Evolutionary conservation across 2,329 filamentous ascomycete genomes (phyloP).

Genomic region (Fusarium heterosporum): DNA sequence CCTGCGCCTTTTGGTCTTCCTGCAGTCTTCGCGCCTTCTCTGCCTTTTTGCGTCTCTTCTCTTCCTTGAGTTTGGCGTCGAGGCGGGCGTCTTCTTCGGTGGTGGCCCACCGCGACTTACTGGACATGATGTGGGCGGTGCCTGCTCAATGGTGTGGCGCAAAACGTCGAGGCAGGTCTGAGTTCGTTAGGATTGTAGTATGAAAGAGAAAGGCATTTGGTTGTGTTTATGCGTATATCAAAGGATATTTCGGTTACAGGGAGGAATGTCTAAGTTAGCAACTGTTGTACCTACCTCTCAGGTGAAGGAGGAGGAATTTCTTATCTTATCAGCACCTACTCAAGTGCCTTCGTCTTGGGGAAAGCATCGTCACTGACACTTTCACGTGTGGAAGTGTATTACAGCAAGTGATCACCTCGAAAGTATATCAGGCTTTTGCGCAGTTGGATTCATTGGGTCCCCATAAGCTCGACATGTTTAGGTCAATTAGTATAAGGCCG

Average conservation of each 20-base stretch:
- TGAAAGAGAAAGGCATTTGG: neutral
- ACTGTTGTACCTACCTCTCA: neutral
- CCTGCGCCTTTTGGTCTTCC: slow-evolving; percentile 54
- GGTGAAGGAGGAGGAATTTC: slow-evolving; percentile 17
- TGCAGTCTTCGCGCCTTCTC: slow-evolving; percentile 81
- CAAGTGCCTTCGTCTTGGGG: slow-evolving; percentile 7
- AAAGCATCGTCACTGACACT: slow-evolving; percentile 34
- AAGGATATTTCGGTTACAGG: slow-evolving; percentile 8
- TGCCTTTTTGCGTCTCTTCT: slow-evolving; percentile 85
- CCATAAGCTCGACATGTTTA: slow-evolving; percentile 31
- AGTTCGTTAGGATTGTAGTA: too few species aligned
- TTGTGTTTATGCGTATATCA: neutral
- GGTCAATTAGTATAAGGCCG: slow-evolving; percentile 25
- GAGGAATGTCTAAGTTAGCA: neutral
- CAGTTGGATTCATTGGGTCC: neutral
- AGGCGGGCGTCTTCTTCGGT: slow-evolving; percentile 83
- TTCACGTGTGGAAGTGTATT: slow-evolving; percentile 25
- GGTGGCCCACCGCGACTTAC: slow-evolving; percentile 88
- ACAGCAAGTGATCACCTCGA: slow-evolving; percentile 5
- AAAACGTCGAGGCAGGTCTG: neutral
- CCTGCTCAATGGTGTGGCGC: neutral
- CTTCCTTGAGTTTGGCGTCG: slow-evolving; percentile 82
- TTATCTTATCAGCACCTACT: slow-evolving; percentile 43
- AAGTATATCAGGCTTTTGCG: neutral
- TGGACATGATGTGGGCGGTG: slow-evolving; percentile 62